Conservation (phyloP, 2,329 filamentous ascomycete genomes). For the Trichoderma sp. region DNA sequence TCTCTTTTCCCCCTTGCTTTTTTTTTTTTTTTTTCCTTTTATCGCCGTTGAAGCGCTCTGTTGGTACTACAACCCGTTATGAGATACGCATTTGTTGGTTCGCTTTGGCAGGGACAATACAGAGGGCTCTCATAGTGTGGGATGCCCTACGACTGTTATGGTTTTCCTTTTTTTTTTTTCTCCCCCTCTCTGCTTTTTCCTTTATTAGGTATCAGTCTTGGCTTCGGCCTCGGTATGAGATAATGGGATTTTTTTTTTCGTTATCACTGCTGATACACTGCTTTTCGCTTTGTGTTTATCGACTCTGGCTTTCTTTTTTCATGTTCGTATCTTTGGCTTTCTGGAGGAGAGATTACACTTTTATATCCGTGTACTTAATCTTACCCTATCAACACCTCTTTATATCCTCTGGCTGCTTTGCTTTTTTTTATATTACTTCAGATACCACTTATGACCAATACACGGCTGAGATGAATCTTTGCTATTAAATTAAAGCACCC, state of each 20-base stretch:
- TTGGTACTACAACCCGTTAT: constrained; percentile 12
- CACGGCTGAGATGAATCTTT: constrained; percentile 1
- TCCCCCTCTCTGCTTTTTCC: background rate
- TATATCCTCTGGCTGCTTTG: background rate
- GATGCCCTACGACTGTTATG: constrained; percentile 1
- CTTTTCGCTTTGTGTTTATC: background rate
- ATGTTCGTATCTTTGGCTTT: background rate
- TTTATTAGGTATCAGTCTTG: background rate
- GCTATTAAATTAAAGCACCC: background rate
- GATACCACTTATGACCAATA: constrained; percentile 21
- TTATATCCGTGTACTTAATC: constrained; percentile 17
- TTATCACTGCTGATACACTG: background rate
- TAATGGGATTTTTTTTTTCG: background rate
- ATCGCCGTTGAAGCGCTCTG: constrained; percentile 10
- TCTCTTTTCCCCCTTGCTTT: background rate
- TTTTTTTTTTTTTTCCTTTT: background rate
- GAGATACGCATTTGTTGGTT: constrained; percentile 14
- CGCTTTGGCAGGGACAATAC: constrained; percentile 5
- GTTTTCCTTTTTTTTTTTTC: constrained; percentile 12
- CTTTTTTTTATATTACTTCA: background rate
- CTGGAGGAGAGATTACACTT: background rate
- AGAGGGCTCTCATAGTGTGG: constrained; percentile 8
- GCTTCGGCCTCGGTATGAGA: background rate
- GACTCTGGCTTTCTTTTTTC: background rate
- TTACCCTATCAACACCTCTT: background rate